Evolutionary conservation across 345 rosid species (phyloP).

Genomic region (Gossypium raimondii): DNA sequence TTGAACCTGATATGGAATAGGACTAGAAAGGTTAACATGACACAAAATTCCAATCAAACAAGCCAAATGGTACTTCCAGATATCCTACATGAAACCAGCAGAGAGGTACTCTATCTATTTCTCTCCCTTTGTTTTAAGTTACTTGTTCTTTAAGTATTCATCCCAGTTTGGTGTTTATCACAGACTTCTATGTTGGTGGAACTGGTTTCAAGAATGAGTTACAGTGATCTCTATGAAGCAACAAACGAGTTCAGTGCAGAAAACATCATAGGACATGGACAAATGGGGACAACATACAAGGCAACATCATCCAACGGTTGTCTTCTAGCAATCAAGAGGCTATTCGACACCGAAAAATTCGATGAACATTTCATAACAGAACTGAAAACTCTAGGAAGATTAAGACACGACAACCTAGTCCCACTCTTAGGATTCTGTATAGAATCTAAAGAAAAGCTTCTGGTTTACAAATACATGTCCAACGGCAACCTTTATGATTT

Average conservation of each 20-base stretch:
- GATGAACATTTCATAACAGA: constrained; percentile 8
- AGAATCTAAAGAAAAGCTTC: constrained; percentile 14
- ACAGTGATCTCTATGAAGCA: neutral
- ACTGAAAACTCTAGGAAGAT: neutral
- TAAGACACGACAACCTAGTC: neutral
- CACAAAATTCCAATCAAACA: neutral
- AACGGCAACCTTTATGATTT: constrained; percentile 24
- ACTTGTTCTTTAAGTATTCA: neutral
- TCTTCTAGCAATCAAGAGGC: constrained; percentile 13
- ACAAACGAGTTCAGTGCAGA: constrained; percentile 9
- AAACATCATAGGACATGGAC: constrained; percentile 10
- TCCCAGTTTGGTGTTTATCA: neutral
- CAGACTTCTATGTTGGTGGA: constrained; percentile 8
- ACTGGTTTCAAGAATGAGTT: constrained; percentile 2
- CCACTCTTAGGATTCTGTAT: constrained; percentile 28
- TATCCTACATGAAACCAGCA: constrained; percentile 6
- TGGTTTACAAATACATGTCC: constrained; percentile 24
- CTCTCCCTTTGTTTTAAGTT: neutral
- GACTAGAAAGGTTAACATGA: neutral
- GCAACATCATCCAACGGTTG: constrained; percentile 4
- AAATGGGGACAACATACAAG: constrained; percentile 18
- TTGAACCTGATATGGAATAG: neutral
- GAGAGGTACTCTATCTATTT: neutral
- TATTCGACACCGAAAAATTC: neutral
- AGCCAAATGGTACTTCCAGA: neutral